Evolutionary conservation across 2,329 filamentous ascomycete species (phyloP).

Genomic region (Fusarium hostae): DNA sequence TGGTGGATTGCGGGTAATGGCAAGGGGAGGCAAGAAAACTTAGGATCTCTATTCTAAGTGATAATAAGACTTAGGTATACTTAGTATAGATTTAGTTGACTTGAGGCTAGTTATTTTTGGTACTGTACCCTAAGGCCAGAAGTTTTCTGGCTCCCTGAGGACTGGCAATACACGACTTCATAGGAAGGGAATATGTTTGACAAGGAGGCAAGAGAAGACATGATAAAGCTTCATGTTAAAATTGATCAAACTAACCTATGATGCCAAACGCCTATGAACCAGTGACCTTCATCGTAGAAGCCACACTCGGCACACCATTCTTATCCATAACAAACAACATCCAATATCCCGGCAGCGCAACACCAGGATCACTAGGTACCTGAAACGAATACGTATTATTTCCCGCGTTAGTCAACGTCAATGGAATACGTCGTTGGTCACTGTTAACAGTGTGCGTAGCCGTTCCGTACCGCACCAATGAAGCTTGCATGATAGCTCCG

Average conservation of each 20-base stretch:
- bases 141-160: too few species aligned
- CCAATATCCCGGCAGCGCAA: constrained; percentile 37
- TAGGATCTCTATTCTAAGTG: too few species aligned
- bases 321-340: constrained; percentile 37
- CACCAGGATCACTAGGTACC: constrained; percentile 25
- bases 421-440: constrained; percentile 30
- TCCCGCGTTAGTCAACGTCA: not conserved
- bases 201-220: rapidly evolving
- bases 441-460: constrained; percentile 33
- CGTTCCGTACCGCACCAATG: constrained; percentile 28
- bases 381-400: constrained; percentile 25
- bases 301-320: constrained; percentile 31
- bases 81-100: too few species aligned
- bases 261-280: not conserved
- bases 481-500: not conserved
- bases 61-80: too few species aligned
- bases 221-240: not conserved
- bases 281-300: constrained; percentile 21
- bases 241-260: not conserved
- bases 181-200: not conserved
- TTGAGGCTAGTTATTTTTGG: too few species aligned
- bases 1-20: not conserved
- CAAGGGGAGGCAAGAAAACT: too few species aligned
- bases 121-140: too few species aligned
- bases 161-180: too few species aligned